Evolutionary conservation across 2,329 filamentous ascomycete species (phyloP).

Genomic region (Xylariaceae sp.): DNA sequence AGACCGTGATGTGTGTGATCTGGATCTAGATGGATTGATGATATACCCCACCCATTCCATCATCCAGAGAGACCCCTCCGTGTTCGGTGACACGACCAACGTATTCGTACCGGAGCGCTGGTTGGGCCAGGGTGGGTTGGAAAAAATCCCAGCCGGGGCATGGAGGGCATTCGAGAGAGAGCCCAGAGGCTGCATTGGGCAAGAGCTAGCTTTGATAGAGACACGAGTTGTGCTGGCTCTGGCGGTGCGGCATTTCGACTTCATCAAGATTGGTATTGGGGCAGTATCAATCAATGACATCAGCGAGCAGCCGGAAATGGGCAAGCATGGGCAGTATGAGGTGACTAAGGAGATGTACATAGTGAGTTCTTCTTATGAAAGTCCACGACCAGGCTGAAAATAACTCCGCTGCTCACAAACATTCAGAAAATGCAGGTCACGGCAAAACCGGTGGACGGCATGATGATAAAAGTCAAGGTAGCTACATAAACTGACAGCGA

Average conservation of each 20-base stretch:
- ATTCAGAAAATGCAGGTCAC: too few species aligned
- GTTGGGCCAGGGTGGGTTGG: slow-evolving; percentile 18
- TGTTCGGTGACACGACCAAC: slow-evolving; percentile 34
- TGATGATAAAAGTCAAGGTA: too few species aligned
- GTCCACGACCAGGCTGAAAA: too few species aligned
- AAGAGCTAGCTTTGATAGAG: slow-evolving; percentile 45
- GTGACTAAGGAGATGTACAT: too few species aligned
- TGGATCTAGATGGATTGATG: slow-evolving; percentile 35
- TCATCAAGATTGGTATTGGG: neutral
- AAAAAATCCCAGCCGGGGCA: neutral
- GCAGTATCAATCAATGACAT: neutral
- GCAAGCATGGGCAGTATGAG: too few species aligned
- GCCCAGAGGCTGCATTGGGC: slow-evolving; percentile 50
- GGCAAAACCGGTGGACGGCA: too few species aligned
- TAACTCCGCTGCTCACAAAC: too few species aligned
- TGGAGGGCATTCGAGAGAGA: slow-evolving; percentile 26
- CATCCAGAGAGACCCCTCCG: slow-evolving; percentile 33
- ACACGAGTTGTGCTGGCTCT: slow-evolving; percentile 23
- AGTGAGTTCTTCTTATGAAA: too few species aligned
- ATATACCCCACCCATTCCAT: slow-evolving; percentile 33
- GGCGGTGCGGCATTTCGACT: neutral
- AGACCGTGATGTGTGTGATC: slow-evolving; percentile 27
- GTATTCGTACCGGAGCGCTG: slow-evolving; percentile 40
- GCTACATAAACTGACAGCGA: too few species aligned
- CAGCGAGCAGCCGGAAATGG: too few species aligned